These are phyloP conservation scores for Oldenlandia corymbosa DNA, from an alignment of 257 asterid species.

Conservation along the genomic window DNA sequence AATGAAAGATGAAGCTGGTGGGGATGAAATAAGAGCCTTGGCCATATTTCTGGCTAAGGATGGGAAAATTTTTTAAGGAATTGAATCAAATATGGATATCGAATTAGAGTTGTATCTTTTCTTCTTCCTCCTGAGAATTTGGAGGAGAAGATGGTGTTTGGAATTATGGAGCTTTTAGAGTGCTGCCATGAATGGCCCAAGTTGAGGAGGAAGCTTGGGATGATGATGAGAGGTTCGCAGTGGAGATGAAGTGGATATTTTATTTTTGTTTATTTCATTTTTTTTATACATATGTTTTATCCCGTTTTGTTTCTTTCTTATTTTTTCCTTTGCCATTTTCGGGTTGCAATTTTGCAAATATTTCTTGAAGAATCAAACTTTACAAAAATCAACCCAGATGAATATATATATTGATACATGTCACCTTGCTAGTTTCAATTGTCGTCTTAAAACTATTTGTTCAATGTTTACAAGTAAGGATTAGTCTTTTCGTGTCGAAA, in stretches of 20 bases:
- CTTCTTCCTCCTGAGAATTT: slow-evolving; percentile 9
- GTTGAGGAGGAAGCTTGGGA: slow-evolving; percentile 10
- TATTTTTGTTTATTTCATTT: neutral
- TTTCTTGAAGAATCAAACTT: no score
- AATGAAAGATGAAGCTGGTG: slow-evolving; percentile 26
- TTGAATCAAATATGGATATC: no score
- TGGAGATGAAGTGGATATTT: slow-evolving; percentile 11
- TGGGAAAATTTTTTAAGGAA: no score
- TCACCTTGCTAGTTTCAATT: no score
- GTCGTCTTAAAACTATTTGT: no score
- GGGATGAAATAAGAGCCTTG: slow-evolving; percentile 80
- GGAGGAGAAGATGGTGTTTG: neutral
- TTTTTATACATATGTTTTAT: slow-evolving; percentile 16
- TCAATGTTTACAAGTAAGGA: no score
- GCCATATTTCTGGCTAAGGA: slow-evolving; percentile 45
- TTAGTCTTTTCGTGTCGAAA: no score
- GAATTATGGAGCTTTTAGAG: neutral
- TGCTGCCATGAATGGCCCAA: neutral
- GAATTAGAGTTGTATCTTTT: no score
- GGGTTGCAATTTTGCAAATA: no score
- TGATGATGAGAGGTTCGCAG: slow-evolving; percentile 15
- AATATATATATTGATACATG: no score
- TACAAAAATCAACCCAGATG: no score
- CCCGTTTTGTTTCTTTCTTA: neutral
- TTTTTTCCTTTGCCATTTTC: no score